Conservation (phyloP, 2,329 filamentous ascomycete species). For the Fusarium anguioides region DNA sequence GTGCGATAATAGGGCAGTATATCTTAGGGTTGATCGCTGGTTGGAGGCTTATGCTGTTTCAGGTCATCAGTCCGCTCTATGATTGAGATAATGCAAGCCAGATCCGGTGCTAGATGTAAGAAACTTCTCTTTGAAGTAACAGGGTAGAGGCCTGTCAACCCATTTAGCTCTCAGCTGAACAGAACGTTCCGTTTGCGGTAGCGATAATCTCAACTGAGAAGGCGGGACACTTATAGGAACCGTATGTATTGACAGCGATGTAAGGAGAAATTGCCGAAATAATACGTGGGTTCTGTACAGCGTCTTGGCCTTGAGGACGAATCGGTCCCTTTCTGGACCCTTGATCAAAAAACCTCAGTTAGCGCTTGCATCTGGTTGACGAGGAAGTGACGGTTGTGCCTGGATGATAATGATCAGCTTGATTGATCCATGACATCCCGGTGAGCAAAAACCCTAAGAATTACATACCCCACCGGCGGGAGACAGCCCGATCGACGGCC, state of each 20-base stretch:
- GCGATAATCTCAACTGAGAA: slow-evolving; percentile 4
- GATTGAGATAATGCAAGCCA: slow-evolving; percentile 26
- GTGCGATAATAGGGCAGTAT: slow-evolving; percentile 10
- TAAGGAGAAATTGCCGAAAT: slow-evolving; percentile 4
- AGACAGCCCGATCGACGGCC: slow-evolving; percentile 35
- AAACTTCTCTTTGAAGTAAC: slow-evolving; percentile 1
- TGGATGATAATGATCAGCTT: slow-evolving; percentile 23
- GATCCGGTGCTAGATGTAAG: slow-evolving; percentile 26
- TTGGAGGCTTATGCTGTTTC: slow-evolving; percentile 28
- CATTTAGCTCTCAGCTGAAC: slow-evolving; percentile 10
- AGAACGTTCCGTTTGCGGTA: slow-evolving; percentile 2
- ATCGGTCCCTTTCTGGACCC: slow-evolving; percentile 27
- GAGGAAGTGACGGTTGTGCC: slow-evolving; percentile 22
- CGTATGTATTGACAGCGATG: slow-evolving; percentile 1
- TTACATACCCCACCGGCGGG: slow-evolving; percentile 33
- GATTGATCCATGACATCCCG: slow-evolving; percentile 19
- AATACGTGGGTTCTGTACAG: background rate
- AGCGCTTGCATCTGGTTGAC: slow-evolving; percentile 27
- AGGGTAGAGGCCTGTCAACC: background rate
- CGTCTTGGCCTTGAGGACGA: slow-evolving; percentile 1
- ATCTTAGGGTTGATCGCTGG: slow-evolving; percentile 31
- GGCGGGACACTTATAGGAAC: slow-evolving; percentile 2
- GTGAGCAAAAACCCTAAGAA: slow-evolving; percentile 22
- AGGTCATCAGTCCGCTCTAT: slow-evolving; percentile 36
- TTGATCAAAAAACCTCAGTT: slow-evolving; percentile 17